These are phyloP conservation scores for Phytophthora sp. DNA, from an alignment of 352 stramenopile species.

Conservation along the genomic window DNA sequence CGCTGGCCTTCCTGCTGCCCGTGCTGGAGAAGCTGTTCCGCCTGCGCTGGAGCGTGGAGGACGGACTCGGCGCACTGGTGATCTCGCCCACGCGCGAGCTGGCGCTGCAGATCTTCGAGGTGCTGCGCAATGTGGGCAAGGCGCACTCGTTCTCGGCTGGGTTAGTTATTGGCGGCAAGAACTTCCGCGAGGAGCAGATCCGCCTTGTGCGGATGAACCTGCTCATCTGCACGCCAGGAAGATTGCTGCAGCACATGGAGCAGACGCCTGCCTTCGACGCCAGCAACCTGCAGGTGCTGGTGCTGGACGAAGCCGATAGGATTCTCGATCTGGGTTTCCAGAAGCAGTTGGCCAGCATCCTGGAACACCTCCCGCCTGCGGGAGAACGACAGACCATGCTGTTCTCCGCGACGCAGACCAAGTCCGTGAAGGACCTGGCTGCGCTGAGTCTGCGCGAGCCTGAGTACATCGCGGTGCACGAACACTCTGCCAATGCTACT, in stretches of 20 bases:
- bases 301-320: slow-evolving; percentile 99
- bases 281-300: slow-evolving; percentile 94
- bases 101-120: slow-evolving; percentile 99
- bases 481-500: slow-evolving; percentile 91
- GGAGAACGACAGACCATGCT: slow-evolving; percentile 95
- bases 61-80: slow-evolving; percentile 96
- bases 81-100: slow-evolving; percentile 99
- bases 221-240: slow-evolving; percentile 96
- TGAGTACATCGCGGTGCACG: slow-evolving; percentile 98
- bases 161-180: slow-evolving; percentile 97
- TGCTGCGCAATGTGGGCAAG: slow-evolving; percentile 96
- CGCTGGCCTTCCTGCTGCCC: slow-evolving; percentile 91
- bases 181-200: slow-evolving; percentile 94
- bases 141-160: slow-evolving; percentile 96
- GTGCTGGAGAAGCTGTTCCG: slow-evolving; percentile 92
- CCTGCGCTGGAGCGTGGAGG: slow-evolving; percentile 85
- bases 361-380: slow-evolving; percentile 93
- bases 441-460: slow-evolving; percentile 94
- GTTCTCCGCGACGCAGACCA: slow-evolving; percentile 98
- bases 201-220: slow-evolving; percentile 97
- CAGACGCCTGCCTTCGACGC: slow-evolving; percentile 97
- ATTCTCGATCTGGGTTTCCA: slow-evolving; percentile 99
- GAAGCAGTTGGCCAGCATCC: slow-evolving; percentile 97
- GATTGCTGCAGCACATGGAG: slow-evolving; percentile 98
- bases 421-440: slow-evolving; percentile 97